Percentiles rank a stretch among this genome's conserved stretches.
Conservation (phyloP, 805 yeast genomes). For the Metschnikowia aberdeeniae region DNA sequence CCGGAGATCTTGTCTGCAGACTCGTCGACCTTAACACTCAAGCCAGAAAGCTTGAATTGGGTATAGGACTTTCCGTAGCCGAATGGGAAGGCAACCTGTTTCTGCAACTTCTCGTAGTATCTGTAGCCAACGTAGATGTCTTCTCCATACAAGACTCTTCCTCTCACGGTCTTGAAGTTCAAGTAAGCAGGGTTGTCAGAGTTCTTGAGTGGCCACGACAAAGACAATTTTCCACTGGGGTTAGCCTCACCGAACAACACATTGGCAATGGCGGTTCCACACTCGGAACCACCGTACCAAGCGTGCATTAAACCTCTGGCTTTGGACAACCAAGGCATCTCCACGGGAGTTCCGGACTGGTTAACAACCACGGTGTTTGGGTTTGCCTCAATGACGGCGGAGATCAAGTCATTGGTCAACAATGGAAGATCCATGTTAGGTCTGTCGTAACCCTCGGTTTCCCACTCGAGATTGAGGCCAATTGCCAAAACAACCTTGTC, state of each 20-base stretch:
- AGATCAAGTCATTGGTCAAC: constrained; percentile 41
- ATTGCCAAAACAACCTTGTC: constrained; percentile 51
- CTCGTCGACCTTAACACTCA: constrained; percentile 24
- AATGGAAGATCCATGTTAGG: constrained; percentile 49
- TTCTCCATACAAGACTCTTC: constrained; percentile 58
- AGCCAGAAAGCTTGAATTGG: constrained; percentile 38
- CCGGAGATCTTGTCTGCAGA: constrained; percentile 27
- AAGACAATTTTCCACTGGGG: constrained; percentile 57
- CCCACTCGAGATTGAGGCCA: constrained; percentile 55
- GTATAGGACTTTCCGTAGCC: constrained; percentile 64
- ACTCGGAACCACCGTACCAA: constrained; percentile 56
- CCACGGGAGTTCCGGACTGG: constrained; percentile 61
- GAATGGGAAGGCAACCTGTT: constrained; percentile 52
- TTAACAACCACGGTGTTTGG: constrained; percentile 50
- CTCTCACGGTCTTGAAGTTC: constrained; percentile 48
- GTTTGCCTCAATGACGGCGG: constrained; percentile 43
- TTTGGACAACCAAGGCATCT: constrained; percentile 48
- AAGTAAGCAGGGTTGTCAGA: constrained; percentile 57
- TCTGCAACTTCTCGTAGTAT: constrained; percentile 50
- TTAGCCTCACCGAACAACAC: constrained; percentile 55
- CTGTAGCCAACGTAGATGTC: constrained; percentile 63
- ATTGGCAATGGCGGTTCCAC: constrained; percentile 58
- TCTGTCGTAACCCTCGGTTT: constrained; percentile 59
- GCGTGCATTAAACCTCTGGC: constrained; percentile 47
- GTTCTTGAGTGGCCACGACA: constrained; percentile 49